Conservation (phyloP, 2,329 filamentous ascomycete genomes). For the Epichloe typhina region DNA sequence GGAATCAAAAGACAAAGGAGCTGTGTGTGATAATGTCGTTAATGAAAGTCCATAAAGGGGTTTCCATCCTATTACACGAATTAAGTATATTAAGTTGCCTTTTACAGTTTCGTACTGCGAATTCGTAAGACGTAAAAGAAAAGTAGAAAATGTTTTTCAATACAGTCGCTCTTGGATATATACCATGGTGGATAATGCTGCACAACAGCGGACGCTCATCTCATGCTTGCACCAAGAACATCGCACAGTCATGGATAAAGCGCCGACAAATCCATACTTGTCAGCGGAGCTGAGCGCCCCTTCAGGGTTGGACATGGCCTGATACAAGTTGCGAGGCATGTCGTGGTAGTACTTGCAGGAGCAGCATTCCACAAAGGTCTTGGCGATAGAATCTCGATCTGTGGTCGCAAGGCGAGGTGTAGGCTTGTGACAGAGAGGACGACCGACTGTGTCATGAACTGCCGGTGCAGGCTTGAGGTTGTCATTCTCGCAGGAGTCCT, state of each 20-base stretch:
- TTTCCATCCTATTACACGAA: too few relatives aligned
- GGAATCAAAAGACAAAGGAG: too few relatives aligned
- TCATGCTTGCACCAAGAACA: slow-evolving; percentile 62
- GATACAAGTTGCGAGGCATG: slow-evolving; percentile 50
- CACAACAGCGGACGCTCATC: slow-evolving; percentile 57
- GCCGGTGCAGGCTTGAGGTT: neutral
- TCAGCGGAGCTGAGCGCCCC: slow-evolving; percentile 36
- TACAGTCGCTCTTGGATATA: slow-evolving; percentile 52
- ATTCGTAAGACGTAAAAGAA: neutral
- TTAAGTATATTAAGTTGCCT: neutral
- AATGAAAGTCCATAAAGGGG: too few relatives aligned
- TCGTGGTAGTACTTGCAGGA: slow-evolving; percentile 51
- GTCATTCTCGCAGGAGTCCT: neutral
- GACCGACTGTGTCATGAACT: neutral
- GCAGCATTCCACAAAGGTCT: slow-evolving; percentile 55
- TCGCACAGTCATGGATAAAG: slow-evolving; percentile 47
- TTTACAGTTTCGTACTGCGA: neutral
- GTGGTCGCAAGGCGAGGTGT: slow-evolving; percentile 3
- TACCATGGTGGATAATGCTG: slow-evolving; percentile 54
- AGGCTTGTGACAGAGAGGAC: slow-evolving; percentile 4
- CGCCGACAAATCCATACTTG: slow-evolving; percentile 37
- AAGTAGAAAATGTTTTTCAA: slow-evolving; percentile 8
- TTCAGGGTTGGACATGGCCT: slow-evolving; percentile 49
- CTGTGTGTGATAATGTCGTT: too few relatives aligned
- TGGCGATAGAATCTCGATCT: slow-evolving; percentile 35